Evolutionary conservation across 148 eudicot genomes (phyloP).

Genomic region (Cornus kousa): DNA sequence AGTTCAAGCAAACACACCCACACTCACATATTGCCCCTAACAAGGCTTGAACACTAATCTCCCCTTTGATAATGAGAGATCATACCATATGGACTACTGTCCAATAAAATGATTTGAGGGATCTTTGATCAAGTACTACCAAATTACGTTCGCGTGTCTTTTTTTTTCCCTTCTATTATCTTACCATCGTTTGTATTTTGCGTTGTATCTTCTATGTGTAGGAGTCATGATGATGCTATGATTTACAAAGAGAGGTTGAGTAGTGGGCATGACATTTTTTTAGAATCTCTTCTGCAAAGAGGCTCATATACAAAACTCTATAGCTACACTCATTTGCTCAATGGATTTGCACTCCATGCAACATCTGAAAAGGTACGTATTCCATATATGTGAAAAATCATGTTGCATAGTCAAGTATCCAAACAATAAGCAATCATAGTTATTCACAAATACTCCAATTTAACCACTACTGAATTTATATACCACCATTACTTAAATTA

Average conservation of each 20-base stretch:
- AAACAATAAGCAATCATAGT: too few relatives aligned
- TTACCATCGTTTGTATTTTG: background rate
- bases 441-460: too few relatives aligned
- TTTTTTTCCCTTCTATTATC: background rate
- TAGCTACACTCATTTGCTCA: slow-evolving; percentile 66
- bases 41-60: too few relatives aligned
- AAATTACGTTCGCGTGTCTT: background rate
- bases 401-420: too few relatives aligned
- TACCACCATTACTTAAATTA: too few relatives aligned
- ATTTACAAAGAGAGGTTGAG: slow-evolving; percentile 39
- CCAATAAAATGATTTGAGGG: background rate
- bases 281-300: slow-evolving; percentile 43
- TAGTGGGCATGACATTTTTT: slow-evolving; percentile 44
- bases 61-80: too few relatives aligned
- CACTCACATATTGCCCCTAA: too few relatives aligned
- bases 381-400: background rate
- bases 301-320: slow-evolving; percentile 52
- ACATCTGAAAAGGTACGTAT: slow-evolving; percentile 40
- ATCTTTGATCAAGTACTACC: too few relatives aligned
- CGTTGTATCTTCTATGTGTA: background rate
- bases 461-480: too few relatives aligned
- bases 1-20: too few relatives aligned
- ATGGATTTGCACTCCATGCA: slow-evolving; percentile 59
- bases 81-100: too few relatives aligned
- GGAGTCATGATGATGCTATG: slow-evolving; percentile 29